A percentile compares a stretch with the other conserved stretches of the same genome.
Conservation (phyloP, 257 asterid species). For the Primulina huaijiensis region DNA sequence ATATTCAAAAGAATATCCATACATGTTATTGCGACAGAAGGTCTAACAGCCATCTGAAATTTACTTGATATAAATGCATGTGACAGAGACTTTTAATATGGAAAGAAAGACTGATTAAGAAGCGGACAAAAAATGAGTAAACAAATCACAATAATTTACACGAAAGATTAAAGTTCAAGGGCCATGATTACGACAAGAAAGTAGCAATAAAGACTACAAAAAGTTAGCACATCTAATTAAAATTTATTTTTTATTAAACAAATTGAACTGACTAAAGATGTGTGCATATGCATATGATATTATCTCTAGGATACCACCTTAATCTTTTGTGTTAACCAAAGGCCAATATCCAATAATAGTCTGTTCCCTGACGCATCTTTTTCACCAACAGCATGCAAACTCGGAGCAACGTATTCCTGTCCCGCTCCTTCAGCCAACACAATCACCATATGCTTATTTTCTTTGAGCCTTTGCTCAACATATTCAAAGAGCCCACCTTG, state of each 20-base stretch:
- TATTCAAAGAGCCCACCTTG: constrained; percentile 83
- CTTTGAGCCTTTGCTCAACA: constrained; percentile 79
- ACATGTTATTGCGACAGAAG: neutral
- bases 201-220: too few species aligned
- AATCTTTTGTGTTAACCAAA: constrained; percentile 80
- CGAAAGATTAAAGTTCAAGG: too few species aligned
- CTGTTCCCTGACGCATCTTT: constrained; percentile 91
- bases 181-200: too few species aligned
- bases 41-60: neutral
- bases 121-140: too few species aligned
- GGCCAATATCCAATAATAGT: constrained; percentile 82
- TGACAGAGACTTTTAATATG: neutral
- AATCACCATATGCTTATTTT: constrained; percentile 73
- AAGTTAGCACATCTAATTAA: neutral
- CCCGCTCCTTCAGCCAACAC: constrained; percentile 98
- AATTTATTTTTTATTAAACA: too few species aligned
- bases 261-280: constrained; percentile 6
- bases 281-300: neutral
- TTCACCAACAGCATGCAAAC: constrained; percentile 52
- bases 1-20: constrained; percentile 14
- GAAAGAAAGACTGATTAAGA: neutral
- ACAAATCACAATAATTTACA: too few species aligned
- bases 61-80: too few species aligned
- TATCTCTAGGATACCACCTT: constrained; percentile 71
- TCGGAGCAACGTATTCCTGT: constrained; percentile 77